Conservation (phyloP, 2,329 filamentous ascomycete genomes). For the Colletotrichum sp. region DNA sequence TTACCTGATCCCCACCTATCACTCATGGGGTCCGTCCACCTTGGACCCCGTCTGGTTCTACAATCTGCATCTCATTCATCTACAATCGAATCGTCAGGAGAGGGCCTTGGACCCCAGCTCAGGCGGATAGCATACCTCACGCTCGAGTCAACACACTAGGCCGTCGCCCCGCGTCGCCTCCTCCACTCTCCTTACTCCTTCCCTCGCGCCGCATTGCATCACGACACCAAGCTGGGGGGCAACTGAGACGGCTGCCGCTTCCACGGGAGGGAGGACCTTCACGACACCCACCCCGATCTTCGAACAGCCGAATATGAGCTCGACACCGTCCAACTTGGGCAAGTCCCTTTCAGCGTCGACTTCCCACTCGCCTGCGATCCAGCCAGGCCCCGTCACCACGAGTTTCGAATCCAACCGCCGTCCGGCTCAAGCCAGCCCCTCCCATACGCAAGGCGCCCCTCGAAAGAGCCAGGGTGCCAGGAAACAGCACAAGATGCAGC, state of each 20-base stretch:
- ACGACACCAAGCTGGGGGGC: not conserved
- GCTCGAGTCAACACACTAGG: not conserved
- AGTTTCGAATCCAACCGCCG: conserved; percentile 58
- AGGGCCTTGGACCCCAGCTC: not conserved
- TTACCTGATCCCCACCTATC: conserved; percentile 36
- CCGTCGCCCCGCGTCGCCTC: not conserved
- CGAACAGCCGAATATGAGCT: conserved; percentile 25
- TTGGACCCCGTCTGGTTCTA: conserved; percentile 33
- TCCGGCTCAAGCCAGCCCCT: conserved; percentile 40
- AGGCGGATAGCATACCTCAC: not conserved
- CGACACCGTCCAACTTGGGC: conserved; percentile 45
- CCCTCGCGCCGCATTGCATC: not conserved
- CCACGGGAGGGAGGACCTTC: not conserved
- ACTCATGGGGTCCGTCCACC: conserved; percentile 39
- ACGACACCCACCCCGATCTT: not conserved
- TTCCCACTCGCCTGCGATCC: conserved; percentile 44
- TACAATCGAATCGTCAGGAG: not conserved
- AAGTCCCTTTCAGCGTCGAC: conserved; percentile 56
- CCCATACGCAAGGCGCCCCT: conserved; percentile 49
- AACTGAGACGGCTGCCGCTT: not conserved
- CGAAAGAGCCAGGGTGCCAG: conserved; percentile 78
- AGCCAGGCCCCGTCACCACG: conserved; percentile 46
- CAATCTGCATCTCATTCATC: conserved; percentile 2
- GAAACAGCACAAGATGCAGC: conserved; percentile 85
- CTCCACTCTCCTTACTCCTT: not conserved